Conservation (phyloP, 2,329 filamentous ascomycete genomes). For the Ophioceras dolichostomum region DNA sequence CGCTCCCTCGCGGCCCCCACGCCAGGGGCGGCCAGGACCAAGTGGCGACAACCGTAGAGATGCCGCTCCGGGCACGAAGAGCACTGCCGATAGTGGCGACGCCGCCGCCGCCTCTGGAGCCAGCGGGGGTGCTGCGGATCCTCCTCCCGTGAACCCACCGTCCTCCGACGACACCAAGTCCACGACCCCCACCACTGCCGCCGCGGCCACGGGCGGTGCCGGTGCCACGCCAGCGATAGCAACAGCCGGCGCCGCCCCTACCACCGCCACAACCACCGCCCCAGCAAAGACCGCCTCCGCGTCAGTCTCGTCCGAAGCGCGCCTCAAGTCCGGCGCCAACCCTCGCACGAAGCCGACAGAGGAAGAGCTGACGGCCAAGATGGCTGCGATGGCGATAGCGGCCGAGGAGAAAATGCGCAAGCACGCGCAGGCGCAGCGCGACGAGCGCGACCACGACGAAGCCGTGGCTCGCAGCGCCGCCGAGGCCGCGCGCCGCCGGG, state of each 20-base stretch:
- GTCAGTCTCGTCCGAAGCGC: constrained; percentile 17
- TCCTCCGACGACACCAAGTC: neutral
- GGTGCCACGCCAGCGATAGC: constrained; percentile 3
- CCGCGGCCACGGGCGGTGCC: too few species aligned
- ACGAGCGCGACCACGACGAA: constrained; percentile 41
- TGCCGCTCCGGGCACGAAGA: too few species aligned
- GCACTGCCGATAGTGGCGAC: too few species aligned
- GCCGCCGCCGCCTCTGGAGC: neutral
- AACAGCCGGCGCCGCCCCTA: constrained; percentile 10
- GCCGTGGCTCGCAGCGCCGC: constrained; percentile 43
- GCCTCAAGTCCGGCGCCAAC: constrained; percentile 42
- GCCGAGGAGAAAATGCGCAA: constrained; percentile 45
- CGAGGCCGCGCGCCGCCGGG: constrained; percentile 37
- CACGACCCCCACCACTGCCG: neutral
- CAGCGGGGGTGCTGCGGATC: neutral
- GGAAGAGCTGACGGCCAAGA: constrained; percentile 42
- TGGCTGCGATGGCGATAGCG: constrained; percentile 48
- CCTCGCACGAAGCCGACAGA: constrained; percentile 50
- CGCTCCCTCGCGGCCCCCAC: constrained; percentile 7
- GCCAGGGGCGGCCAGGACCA: neutral
- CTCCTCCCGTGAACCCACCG: too few species aligned
- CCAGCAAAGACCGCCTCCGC: constrained; percentile 5
- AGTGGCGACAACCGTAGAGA: too few species aligned
- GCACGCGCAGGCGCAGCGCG: constrained; percentile 44
- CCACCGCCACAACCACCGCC: constrained; percentile 11